A percentile compares a stretch with the other conserved stretches of the same genome.
These are phyloP conservation scores for Tetrahymena thermophila DNA, from an alignment of 73 alveolate species.

Conservation along the genomic window DNA sequence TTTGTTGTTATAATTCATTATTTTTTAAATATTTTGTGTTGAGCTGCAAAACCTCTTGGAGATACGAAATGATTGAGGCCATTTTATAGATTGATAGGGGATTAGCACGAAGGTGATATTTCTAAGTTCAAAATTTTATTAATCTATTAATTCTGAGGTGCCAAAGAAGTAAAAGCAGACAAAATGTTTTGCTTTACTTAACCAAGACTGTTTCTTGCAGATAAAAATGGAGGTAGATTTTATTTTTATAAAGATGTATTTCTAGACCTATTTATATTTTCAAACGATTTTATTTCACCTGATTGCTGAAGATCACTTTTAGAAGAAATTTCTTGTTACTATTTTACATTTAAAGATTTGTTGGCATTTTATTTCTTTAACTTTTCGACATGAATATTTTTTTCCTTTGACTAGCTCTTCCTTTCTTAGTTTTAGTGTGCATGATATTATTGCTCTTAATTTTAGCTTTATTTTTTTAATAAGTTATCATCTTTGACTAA, in stretches of 20 bases:
- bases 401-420: background rate
- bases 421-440: background rate
- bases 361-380: background rate
- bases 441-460: background rate
- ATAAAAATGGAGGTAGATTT: background rate
- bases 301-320: background rate
- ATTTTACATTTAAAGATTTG: background rate
- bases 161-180: background rate
- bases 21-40: background rate
- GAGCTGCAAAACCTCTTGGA: background rate
- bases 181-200: background rate
- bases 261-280: background rate
- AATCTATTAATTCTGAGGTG: background rate
- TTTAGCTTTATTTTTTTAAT: background rate
- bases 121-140: background rate
- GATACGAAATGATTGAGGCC: background rate
- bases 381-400: background rate
- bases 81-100: background rate
- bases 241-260: background rate
- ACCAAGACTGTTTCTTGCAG: background rate
- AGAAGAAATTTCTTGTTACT: background rate
- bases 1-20: background rate
- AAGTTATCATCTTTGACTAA: background rate
- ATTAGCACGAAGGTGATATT: background rate
- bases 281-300: background rate